These are phyloP conservation scores for Penicillium verhagenii DNA, from an alignment of 495 filamentous ascomycete species.

Conservation along the genomic window DNA sequence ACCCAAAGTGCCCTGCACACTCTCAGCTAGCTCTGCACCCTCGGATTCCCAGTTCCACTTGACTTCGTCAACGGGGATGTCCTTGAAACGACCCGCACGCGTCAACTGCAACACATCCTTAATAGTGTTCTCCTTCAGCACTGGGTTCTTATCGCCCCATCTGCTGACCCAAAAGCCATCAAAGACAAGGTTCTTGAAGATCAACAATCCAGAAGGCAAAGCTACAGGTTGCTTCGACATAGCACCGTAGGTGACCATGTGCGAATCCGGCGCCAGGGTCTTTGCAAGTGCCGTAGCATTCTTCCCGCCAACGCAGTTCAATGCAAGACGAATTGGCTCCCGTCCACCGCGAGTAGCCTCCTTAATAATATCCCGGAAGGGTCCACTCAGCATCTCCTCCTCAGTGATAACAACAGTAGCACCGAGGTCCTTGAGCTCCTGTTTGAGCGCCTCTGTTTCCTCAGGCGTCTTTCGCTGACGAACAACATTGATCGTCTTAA, in stretches of 20 bases:
- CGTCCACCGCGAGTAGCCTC: conserved; percentile 67
- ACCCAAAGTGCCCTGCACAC: conserved; percentile 71
- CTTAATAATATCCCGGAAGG: conserved; percentile 62
- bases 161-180: conserved; percentile 92
- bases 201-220: conserved; percentile 74
- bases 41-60: conserved; percentile 79
- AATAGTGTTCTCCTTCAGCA: conserved; percentile 73
- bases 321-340: conserved; percentile 67
- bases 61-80: conserved; percentile 75
- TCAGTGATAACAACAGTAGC: conserved; percentile 85
- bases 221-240: conserved; percentile 85
- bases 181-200: conserved; percentile 86
- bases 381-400: conserved; percentile 63
- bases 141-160: conserved; percentile 77
- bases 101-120: conserved; percentile 76
- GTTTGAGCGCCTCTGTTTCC: conserved; percentile 64
- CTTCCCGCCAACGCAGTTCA: conserved; percentile 97
- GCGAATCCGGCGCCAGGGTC: conserved; percentile 59
- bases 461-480: conserved; percentile 60
- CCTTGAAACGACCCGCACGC: conserved; percentile 72
- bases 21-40: conserved; percentile 56
- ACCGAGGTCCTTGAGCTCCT: conserved; percentile 66
- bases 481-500: conserved; percentile 83
- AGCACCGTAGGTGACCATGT: conserved; percentile 91
- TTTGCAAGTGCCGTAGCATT: conserved; percentile 71